phyloP scores from a whole-genome alignment of 306 rosid species.

The Quercus engelmannii region DNA sequence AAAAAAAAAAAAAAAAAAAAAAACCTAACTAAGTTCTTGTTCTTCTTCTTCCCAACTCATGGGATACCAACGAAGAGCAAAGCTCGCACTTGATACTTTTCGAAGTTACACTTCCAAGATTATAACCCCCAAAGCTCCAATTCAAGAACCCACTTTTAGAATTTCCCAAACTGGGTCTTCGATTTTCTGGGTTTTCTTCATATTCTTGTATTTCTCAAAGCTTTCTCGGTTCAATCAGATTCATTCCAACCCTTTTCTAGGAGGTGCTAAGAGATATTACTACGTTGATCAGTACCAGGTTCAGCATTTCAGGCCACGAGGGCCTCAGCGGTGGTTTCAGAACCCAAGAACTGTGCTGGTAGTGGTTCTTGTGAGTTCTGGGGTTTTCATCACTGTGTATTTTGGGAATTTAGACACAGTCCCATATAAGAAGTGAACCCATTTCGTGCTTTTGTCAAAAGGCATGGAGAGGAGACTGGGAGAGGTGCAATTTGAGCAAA shows the following conservation, averaged over 20 bases:
- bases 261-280: slow-evolving; percentile 53
- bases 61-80: slow-evolving; percentile 44
- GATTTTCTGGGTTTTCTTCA: slow-evolving; percentile 31
- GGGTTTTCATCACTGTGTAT: slow-evolving; percentile 49
- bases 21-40: not conserved
- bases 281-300: slow-evolving; percentile 63
- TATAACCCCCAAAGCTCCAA: slow-evolving; percentile 8
- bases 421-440: slow-evolving; percentile 71
- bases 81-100: slow-evolving; percentile 38
- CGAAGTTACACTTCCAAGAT: slow-evolving; percentile 39
- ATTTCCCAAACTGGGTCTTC: slow-evolving; percentile 20
- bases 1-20: no score
- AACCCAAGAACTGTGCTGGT: slow-evolving; percentile 51
- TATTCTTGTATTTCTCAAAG: slow-evolving; percentile 28
- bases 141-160: slow-evolving; percentile 27
- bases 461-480: slow-evolving; percentile 61
- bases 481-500: slow-evolving; percentile 56
- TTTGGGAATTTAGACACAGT: slow-evolving; percentile 66
- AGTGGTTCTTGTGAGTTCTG: slow-evolving; percentile 57
- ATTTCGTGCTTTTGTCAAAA: slow-evolving; percentile 63
- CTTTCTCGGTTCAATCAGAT: slow-evolving; percentile 4
- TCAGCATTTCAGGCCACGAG: slow-evolving; percentile 62
- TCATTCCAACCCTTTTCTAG: slow-evolving; percentile 21
- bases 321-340: slow-evolving; percentile 70
- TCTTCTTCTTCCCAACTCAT: slow-evolving; percentile 20